phyloP scores from a whole-genome alignment of 2,329 filamentous ascomycete genomes.

The Fusarium oligoseptatum region DNA sequence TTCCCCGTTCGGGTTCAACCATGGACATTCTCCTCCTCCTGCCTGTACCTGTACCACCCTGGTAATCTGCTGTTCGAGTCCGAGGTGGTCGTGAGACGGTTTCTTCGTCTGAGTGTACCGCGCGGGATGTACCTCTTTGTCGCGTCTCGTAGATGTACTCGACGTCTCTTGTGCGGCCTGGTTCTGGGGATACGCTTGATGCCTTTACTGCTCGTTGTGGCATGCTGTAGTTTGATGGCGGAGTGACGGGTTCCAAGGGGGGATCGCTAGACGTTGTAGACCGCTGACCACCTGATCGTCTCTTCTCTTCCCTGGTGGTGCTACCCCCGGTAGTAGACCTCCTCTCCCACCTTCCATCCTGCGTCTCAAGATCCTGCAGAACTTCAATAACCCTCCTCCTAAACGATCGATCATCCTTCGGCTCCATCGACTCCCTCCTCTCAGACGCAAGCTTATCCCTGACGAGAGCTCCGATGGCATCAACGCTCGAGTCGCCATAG shows the following conservation, averaged over 20 bases:
- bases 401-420: background rate
- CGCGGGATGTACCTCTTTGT: background rate
- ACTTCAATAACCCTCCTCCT: background rate
- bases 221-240: background rate
- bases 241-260: background rate
- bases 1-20: background rate
- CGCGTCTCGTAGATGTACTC: background rate
- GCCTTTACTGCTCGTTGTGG: background rate
- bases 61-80: background rate
- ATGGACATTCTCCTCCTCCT: background rate
- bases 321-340: background rate
- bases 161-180: background rate
- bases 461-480: background rate
- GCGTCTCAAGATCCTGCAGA: background rate
- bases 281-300: background rate
- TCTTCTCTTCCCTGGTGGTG: background rate
- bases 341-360: background rate
- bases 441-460: background rate
- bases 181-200: background rate
- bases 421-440: background rate
- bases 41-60: background rate
- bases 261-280: background rate
- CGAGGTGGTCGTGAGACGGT: background rate
- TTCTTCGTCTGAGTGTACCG: background rate
- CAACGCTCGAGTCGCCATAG: background rate